Evolutionary conservation across 352 stramenopile species (phyloP).

Genomic region (Pythium folliculosum): DNA sequence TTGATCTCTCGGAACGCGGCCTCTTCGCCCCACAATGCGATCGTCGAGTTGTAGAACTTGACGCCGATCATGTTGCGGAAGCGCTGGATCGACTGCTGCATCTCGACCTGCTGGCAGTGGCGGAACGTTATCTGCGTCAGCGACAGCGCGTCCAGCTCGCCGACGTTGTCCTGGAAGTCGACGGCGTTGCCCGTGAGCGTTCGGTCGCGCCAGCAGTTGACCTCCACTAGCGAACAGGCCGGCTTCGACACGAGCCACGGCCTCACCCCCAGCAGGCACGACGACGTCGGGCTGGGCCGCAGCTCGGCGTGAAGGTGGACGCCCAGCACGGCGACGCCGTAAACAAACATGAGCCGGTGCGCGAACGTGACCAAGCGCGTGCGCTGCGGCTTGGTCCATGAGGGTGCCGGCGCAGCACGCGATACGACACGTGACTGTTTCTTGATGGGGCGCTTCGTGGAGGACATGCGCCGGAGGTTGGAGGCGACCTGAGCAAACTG

Average conservation of each 20-base stretch:
- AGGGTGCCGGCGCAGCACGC: too few relatives aligned
- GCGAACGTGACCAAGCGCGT: not conserved
- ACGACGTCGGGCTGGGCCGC: not conserved
- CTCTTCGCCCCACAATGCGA: constrained; percentile 29
- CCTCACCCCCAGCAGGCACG: constrained; percentile 20
- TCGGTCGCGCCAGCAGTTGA: constrained; percentile 33
- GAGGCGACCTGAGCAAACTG: not conserved
- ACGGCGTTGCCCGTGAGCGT: constrained; percentile 21
- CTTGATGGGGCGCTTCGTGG: not conserved
- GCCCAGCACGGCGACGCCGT: constrained; percentile 7
- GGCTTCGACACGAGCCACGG: constrained; percentile 32
- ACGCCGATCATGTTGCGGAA: constrained; percentile 34
- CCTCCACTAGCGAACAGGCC: constrained; percentile 37
- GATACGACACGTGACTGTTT: not conserved
- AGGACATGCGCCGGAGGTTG: not conserved
- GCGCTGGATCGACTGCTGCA: constrained; percentile 28
- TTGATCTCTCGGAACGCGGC: constrained; percentile 29
- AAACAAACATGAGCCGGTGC: constrained; percentile 14
- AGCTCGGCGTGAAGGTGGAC: constrained; percentile 23
- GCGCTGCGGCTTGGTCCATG: not conserved
- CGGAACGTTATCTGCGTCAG: constrained; percentile 37
- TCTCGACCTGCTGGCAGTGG: constrained; percentile 35
- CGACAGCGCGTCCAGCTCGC: constrained; percentile 31
- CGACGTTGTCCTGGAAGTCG: constrained; percentile 25
- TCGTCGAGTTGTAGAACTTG: constrained; percentile 46